Conservation (phyloP, 2,329 filamentous ascomycete genomes). For the Xylariaceae sp. region DNA sequence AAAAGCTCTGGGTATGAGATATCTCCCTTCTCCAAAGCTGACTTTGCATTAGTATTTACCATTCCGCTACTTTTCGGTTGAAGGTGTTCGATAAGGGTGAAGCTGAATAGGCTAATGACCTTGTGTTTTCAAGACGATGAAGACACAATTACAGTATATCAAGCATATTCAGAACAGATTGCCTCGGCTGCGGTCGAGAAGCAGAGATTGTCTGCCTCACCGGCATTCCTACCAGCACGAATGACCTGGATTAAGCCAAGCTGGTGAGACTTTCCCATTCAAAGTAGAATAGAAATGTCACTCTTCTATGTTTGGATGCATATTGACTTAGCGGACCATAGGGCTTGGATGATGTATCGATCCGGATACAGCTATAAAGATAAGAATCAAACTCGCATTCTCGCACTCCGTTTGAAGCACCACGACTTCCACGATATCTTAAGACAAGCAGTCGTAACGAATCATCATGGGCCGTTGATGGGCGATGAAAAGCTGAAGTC, state of each 20-base stretch:
- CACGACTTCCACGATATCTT: constrained; percentile 47
- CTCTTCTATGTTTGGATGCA: no score
- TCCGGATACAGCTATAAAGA: constrained; percentile 58
- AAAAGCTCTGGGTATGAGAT: no score
- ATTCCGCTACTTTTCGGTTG: no score
- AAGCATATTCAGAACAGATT: constrained; percentile 10
- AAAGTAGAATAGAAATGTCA: no score
- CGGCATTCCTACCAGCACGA: constrained; percentile 3
- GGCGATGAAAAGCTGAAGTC: constrained; percentile 21
- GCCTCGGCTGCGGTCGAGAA: constrained; percentile 1
- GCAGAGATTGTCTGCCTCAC: constrained; percentile 7
- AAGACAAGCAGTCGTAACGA: constrained; percentile 32
- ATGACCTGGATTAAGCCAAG: constrained; percentile 14
- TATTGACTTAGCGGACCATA: no score
- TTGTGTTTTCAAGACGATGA: constrained; percentile 1
- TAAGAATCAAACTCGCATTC: constrained; percentile 48
- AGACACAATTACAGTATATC: constrained; percentile 11
- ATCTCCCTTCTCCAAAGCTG: no score
- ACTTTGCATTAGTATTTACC: no score
- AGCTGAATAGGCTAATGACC: no score
- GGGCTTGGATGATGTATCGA: constrained; percentile 59
- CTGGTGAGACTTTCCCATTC: background rate
- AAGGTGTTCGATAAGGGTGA: no score
- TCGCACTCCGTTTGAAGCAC: constrained; percentile 54
- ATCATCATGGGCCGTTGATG: constrained; percentile 18